phyloP scores from a whole-genome alignment of 495 filamentous ascomycete species.

The Trichoderma orchidacearum region DNA sequence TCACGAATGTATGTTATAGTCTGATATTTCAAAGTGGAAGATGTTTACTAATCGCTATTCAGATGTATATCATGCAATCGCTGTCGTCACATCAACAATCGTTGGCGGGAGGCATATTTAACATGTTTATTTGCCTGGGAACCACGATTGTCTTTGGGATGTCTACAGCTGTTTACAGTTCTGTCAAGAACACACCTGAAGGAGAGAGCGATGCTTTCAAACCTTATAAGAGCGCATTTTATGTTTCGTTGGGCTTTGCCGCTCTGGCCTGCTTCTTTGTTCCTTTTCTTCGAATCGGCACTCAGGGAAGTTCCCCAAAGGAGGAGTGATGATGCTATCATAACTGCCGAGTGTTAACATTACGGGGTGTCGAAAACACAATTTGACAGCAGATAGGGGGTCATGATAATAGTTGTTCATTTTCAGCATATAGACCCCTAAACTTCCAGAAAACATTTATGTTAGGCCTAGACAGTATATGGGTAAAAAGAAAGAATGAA shows the following conservation, averaged over 20 bases:
- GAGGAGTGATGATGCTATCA: background rate
- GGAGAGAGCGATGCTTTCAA: constrained; percentile 20
- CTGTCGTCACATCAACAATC: constrained; percentile 42
- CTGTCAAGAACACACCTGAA: constrained; percentile 13
- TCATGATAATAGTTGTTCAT: no score
- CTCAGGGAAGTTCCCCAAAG: constrained; percentile 23
- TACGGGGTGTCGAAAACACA: no score
- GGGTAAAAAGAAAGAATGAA: no score
- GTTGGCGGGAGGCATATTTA: constrained; percentile 44
- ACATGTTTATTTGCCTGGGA: constrained; percentile 38
- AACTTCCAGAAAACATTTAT: no score
- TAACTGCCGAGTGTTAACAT: no score
- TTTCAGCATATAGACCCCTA: no score
- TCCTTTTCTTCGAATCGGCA: constrained; percentile 28
- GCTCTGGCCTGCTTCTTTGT: constrained; percentile 24
- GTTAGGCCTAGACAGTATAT: no score
- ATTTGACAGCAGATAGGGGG: no score
- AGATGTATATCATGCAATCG: constrained; percentile 19
- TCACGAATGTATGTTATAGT: constrained; percentile 35
- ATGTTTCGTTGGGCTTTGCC: constrained; percentile 41
- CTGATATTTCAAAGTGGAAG: constrained; percentile 35
- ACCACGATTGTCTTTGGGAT: constrained; percentile 38
- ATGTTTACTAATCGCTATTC: background rate
- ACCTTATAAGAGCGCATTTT: constrained; percentile 34
- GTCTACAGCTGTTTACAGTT: constrained; percentile 34